Base-by-base conservation (phyloP, 179 eudicot species). In the Spergularia azorica region DNA sequence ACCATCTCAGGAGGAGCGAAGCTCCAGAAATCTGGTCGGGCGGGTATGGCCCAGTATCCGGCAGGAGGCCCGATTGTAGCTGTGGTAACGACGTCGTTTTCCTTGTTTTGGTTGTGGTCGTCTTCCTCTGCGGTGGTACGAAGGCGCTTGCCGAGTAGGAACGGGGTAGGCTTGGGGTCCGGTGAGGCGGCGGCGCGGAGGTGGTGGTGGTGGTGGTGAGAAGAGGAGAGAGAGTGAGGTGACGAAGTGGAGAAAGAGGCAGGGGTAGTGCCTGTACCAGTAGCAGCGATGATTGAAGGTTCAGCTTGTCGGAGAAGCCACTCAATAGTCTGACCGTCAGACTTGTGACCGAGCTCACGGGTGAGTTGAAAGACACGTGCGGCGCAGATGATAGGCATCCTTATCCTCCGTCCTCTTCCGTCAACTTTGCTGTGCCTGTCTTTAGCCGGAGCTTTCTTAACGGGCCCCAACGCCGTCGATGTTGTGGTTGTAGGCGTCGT, bases 281-380 rank as follows among this genome's bases (percentile, higher is more conserved):
- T 91, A 16, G 96, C 93, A 26, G 96, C 96, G n/a, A 91, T 91
- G 10, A 91, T 91, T 4, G 96, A 88, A 5, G 93, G 96, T 72
- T 91, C 96, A 14, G 93, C 96, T 43, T 91, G 96, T 1, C 93
- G 93, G 59, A 91, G 89, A 2, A 91, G 87, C 96, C 96, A 91
- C 85, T 91, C 93, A 43, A 91, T 90, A 46, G 93, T 90, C 43
- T 90, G 95, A 17, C 95, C 95, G 62, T 90, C 95, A 66, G 92
- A 90, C 60, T 89, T 91, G 68, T 91, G 95, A 9, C 95, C 95
- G 1, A 90, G 78, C 64, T 90, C 94, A n/a, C 94, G 87, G 2
- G 94, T 90, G 5, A 90, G 85, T 61, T 90, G 92, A 72, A 90
- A 90, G 2, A 90, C 95, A 56, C 92, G 79, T n/a, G 95, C 95